Evolutionary conservation across 2,329 filamentous ascomycete species (phyloP).

Genomic region (Sarocladium kiliense): DNA sequence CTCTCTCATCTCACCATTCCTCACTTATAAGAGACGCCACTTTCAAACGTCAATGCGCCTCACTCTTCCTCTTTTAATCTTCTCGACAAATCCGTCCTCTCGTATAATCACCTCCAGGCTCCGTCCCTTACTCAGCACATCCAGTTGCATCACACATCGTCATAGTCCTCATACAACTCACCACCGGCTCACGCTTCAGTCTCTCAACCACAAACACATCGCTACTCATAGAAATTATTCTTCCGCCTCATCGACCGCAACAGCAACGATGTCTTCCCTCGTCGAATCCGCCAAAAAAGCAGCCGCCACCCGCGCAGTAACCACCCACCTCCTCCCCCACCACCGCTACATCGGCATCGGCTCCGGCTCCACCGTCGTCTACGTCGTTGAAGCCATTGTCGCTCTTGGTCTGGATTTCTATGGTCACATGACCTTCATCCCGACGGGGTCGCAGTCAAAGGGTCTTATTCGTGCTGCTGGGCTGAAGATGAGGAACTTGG

Average conservation of each 20-base stretch:
- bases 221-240: too few relatives aligned
- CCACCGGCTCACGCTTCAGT: neutral
- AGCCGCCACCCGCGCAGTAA: slow-evolving; percentile 69
- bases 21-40: neutral
- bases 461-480: slow-evolving; percentile 78
- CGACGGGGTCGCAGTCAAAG: slow-evolving; percentile 87
- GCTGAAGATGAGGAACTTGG: slow-evolving; percentile 71
- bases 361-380: slow-evolving; percentile 75
- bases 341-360: slow-evolving; percentile 72
- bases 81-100: neutral
- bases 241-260: slow-evolving; percentile 13
- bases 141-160: neutral
- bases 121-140: slow-evolving; percentile 1
- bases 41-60: neutral
- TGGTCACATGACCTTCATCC: slow-evolving; percentile 73
- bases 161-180: neutral
- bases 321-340: slow-evolving; percentile 61
- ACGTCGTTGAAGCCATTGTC: slow-evolving; percentile 77
- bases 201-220: neutral
- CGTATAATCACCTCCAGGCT: neutral
- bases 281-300: slow-evolving; percentile 71
- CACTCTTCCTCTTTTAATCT: neutral
- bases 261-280: slow-evolving; percentile 22
- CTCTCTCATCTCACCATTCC: neutral
- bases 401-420: slow-evolving; percentile 51